phyloP scores from a whole-genome alignment of 2,329 filamentous ascomycete species.

The Leptodontidium sp. region DNA sequence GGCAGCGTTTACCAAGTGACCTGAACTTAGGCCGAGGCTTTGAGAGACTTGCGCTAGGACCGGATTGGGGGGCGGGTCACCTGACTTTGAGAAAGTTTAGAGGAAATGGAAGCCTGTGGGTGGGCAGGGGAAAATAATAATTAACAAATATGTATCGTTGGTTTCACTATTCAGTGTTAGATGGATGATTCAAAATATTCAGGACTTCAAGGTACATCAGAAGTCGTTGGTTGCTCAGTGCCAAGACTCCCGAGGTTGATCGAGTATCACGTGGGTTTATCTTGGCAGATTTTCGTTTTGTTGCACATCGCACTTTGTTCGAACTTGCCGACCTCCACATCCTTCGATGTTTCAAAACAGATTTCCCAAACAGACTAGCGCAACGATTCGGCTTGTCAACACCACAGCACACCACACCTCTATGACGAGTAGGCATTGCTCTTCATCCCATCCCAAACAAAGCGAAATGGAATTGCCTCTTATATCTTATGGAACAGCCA shows the following conservation, averaged over 20 bases:
- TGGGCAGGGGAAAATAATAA: no score
- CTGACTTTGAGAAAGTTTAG: background rate
- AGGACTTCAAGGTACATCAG: no score
- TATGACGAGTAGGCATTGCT: no score
- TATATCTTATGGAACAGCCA: no score
- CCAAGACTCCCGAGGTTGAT: background rate
- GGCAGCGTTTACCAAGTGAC: conserved; percentile 17
- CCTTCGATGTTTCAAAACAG: background rate
- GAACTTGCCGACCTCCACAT: background rate
- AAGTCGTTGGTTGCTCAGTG: no score
- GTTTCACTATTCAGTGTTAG: no score
- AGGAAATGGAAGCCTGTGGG: no score
- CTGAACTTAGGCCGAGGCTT: conserved; percentile 28
- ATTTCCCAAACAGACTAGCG: background rate
- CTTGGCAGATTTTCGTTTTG: background rate
- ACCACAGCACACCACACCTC: no score
- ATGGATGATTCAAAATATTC: no score
- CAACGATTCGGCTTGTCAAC: background rate
- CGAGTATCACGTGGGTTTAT: background rate
- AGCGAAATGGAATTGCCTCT: no score
- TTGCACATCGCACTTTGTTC: conserved; percentile 12
- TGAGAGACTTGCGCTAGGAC: background rate
- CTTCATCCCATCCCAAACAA: no score
- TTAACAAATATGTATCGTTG: no score
- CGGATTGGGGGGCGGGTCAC: background rate